Evolutionary conservation across 805 yeast genomes (phyloP).

Genomic region (Schizosaccharomyces japonicus): DNA sequence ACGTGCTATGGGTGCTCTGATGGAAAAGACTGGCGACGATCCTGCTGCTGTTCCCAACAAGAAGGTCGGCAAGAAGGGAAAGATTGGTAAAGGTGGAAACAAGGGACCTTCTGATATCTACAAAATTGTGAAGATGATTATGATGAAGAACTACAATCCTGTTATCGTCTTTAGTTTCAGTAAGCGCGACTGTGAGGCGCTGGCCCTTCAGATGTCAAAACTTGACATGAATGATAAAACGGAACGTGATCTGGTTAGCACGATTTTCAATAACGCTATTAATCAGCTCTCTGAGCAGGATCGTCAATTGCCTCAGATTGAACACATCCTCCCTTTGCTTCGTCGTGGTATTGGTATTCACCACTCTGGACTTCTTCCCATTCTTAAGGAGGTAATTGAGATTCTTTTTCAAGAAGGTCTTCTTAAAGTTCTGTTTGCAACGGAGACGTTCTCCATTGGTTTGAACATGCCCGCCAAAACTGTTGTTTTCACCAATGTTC

Average conservation of each 20-base stretch:
- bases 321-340: slow-evolving; percentile 66
- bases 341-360: slow-evolving; percentile 96
- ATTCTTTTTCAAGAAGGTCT: slow-evolving; percentile 91
- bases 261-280: slow-evolving; percentile 78
- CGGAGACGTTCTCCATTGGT: slow-evolving; percentile 95
- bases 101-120: slow-evolving; percentile 32
- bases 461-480: slow-evolving; percentile 98
- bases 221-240: slow-evolving; percentile 83
- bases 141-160: slow-evolving; percentile 88
- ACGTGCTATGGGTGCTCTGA: slow-evolving; percentile 87
- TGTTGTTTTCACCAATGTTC: slow-evolving; percentile 87
- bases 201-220: slow-evolving; percentile 88
- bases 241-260: slow-evolving; percentile 73
- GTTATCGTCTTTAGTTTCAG: slow-evolving; percentile 96
- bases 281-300: slow-evolving; percentile 72
- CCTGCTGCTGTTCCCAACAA: slow-evolving; percentile 29
- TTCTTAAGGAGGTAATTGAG: slow-evolving; percentile 82
- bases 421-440: slow-evolving; percentile 80
- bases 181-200: slow-evolving; percentile 84
- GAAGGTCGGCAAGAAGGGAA: slow-evolving; percentile 46
- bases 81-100: slow-evolving; percentile 64
- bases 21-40: slow-evolving; percentile 65
- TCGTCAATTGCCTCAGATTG: slow-evolving; percentile 80
- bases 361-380: slow-evolving; percentile 88
- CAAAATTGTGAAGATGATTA: slow-evolving; percentile 92